phyloP scores from a whole-genome alignment of 139 green algal genomes.

The Eudorina sp. region DNA sequence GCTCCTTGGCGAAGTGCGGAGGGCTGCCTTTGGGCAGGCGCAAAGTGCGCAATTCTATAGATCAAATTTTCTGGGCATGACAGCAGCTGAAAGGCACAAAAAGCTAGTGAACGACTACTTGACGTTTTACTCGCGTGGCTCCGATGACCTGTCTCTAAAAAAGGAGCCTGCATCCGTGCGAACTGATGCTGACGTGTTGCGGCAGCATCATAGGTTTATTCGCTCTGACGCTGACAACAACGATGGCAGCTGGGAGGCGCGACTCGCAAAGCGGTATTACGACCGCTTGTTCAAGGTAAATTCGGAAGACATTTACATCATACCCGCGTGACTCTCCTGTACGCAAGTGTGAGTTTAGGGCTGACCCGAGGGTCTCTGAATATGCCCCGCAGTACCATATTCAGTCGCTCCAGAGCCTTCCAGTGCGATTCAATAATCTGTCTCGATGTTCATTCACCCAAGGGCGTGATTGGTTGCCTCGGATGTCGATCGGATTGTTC shows the following conservation, averaged over 20 bases:
- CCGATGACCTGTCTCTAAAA: background rate
- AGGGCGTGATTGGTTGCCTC: too few species aligned
- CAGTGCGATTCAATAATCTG: background rate
- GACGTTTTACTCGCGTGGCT: slow-evolving; percentile 51
- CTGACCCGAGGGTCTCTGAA: too few species aligned
- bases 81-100: slow-evolving; percentile 73
- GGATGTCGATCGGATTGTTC: too few species aligned
- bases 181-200: slow-evolving; percentile 73
- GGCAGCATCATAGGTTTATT: slow-evolving; percentile 77
- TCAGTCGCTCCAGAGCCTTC: background rate
- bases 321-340: too few species aligned
- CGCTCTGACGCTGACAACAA: slow-evolving; percentile 76
- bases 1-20: background rate
- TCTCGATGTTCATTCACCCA: too few species aligned
- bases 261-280: slow-evolving; percentile 88
- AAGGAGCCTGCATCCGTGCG: background rate
- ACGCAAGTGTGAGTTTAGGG: too few species aligned
- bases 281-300: slow-evolving; percentile 84
- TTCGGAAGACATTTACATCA: too few species aligned
- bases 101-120: slow-evolving; percentile 68
- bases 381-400: too few species aligned
- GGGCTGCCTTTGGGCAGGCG: slow-evolving; percentile 2
- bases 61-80: slow-evolving; percentile 64
- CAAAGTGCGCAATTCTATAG: slow-evolving; percentile 28
- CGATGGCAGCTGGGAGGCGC: slow-evolving; percentile 74